A percentile compares a stretch with the other conserved stretches of the same genome.
phyloP scores from a whole-genome alignment of 495 filamentous ascomycete species.

The Trichoderma reesei region DNA sequence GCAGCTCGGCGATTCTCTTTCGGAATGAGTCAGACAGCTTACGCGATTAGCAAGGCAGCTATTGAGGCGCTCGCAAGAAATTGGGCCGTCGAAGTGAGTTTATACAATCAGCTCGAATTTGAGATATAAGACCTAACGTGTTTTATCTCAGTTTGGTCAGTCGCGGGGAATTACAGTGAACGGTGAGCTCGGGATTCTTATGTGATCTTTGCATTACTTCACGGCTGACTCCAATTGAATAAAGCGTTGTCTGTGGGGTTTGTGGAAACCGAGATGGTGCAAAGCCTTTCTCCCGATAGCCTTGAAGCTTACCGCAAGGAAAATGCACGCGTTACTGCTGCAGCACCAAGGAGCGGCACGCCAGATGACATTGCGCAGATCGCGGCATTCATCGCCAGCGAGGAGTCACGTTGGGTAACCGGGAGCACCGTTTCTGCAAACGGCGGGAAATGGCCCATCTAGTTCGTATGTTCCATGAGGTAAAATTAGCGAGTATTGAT shows the following conservation, averaged over 20 bases:
- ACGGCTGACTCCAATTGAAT: background rate
- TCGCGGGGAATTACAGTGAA: slow-evolving; percentile 19
- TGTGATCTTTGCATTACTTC: background rate
- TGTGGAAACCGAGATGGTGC: background rate
- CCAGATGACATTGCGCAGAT: background rate
- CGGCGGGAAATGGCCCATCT: background rate
- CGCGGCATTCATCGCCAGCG: background rate
- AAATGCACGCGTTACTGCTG: background rate
- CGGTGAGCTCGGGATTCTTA: background rate
- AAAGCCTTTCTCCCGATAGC: background rate
- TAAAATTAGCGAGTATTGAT: no score
- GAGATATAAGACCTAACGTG: background rate
- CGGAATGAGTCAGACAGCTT: slow-evolving; percentile 51
- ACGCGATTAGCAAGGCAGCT: slow-evolving; percentile 52
- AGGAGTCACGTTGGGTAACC: slow-evolving; percentile 4
- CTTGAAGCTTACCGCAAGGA: slow-evolving; percentile 5
- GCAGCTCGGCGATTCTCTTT: slow-evolving; percentile 37
- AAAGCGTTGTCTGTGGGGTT: background rate
- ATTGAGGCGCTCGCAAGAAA: slow-evolving; percentile 48
- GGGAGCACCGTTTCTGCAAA: background rate
- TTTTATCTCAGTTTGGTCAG: background rate
- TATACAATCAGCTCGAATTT: background rate
- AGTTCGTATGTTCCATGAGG: no score
- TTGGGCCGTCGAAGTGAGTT: slow-evolving; percentile 39
- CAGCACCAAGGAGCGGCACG: background rate